phyloP scores from a whole-genome alignment of 2,329 filamentous ascomycete genomes.

The Mycosphaerella arachidis region DNA sequence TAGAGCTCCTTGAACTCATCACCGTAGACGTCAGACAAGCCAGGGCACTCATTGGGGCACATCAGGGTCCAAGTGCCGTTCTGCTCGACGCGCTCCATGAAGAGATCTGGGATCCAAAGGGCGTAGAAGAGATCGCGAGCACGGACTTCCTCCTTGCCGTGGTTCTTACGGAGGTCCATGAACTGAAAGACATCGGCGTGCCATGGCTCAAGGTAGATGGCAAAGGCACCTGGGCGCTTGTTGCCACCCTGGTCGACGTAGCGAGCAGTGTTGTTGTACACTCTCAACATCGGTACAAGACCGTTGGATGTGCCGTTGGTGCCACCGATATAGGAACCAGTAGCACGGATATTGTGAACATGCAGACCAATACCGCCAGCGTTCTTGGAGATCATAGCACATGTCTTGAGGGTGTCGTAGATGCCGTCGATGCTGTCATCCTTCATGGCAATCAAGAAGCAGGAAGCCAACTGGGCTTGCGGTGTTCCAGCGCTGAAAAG shows the following conservation, averaged over 20 bases:
- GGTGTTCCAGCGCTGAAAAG: slow-evolving; percentile 98
- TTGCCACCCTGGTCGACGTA: slow-evolving; percentile 99
- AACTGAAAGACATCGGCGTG: slow-evolving; percentile 97
- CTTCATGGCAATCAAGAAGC: slow-evolving; percentile 99
- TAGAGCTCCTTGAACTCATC: slow-evolving; percentile 96
- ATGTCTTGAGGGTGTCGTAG: slow-evolving; percentile 98
- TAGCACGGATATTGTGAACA: slow-evolving; percentile 92
- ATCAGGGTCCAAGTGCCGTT: slow-evolving; percentile 97
- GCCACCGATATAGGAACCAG: slow-evolving; percentile 94
- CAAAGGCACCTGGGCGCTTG: slow-evolving; percentile 97
- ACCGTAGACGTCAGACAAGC: slow-evolving; percentile 92
- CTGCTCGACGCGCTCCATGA: slow-evolving; percentile 99
- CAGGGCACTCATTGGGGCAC: slow-evolving; percentile 95
- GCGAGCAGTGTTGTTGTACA: slow-evolving; percentile 98
- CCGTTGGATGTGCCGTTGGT: slow-evolving; percentile 98
- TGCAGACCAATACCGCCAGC: slow-evolving; percentile 97
- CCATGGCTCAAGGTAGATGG: slow-evolving; percentile 98
- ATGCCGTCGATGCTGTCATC: slow-evolving; percentile 99
- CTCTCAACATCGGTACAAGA: slow-evolving; percentile 93
- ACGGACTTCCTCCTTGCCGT: slow-evolving; percentile 96
- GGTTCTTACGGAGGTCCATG: slow-evolving; percentile 97
- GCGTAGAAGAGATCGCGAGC: slow-evolving; percentile 97
- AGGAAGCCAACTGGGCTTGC: slow-evolving; percentile 89
- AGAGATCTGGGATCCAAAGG: slow-evolving; percentile 96
- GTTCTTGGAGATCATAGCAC: slow-evolving; percentile 99